Evolutionary conservation across 1,139 yeast genomes (phyloP), one percentile per base, ranked within the genome.

Genomic region (Starmera stellimalicola): DNA sequence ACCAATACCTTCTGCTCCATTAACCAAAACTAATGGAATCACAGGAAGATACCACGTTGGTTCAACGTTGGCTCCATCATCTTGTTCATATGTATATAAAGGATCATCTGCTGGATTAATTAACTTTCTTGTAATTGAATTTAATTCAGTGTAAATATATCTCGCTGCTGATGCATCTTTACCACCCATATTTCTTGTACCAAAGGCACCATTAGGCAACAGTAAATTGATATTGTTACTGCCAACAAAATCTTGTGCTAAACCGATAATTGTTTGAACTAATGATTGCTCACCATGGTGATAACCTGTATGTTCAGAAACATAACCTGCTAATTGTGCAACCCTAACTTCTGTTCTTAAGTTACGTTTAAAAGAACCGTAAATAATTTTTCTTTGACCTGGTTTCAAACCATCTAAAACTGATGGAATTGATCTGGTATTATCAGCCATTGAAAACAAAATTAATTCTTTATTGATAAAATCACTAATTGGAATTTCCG

Each of bases 151-250:
- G 55, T 74, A 84, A 58, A 93, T 88, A 65, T 93, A 93, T 73
- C 99, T 88, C 39, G 96, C 81, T 29, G 97, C 96, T n/a, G 97
- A 84, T 18, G 87, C 93, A 65, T 93, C 98, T 55, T 93, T 93
- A 63, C 99, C 99, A 58, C 99, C 98, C 24, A 87, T 72, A 28
- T 94, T 91, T 61, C 99, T 76, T 2, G 96, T 80, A 70, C 99
- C 99, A 55, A 93, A 93, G 19, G 88, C 81, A 66, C 99, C 99
- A 55, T 80, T 82, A 30, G 99, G 98, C 56, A 77, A 70, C 46
- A 93, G 65, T 32, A 85, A 51, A 54, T 93, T 83, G 47, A 93
- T 63, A 51, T 93, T 93, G 52, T 93, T 93, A 9, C 95, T 71
- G 8, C 99, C 99, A 36, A 91, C 81, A 52, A 83, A 93, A 54